These are phyloP conservation scores for Cryptomeria japonica DNA, from an alignment of 75 land plant genomes.

Conservation along the genomic window DNA sequence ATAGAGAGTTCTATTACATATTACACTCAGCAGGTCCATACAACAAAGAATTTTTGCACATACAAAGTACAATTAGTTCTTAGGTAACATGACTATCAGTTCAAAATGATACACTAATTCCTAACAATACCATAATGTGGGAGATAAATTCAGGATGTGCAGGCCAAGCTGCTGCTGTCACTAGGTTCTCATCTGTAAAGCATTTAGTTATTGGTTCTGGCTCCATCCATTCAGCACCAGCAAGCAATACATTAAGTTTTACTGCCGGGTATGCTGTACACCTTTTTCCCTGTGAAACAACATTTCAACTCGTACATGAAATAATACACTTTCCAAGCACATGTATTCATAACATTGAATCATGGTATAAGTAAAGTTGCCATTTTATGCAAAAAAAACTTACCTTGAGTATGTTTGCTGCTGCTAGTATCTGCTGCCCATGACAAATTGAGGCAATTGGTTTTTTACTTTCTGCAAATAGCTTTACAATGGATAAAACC, in stretches of 20 bases:
- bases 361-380: too few species aligned
- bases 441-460: conserved; percentile 98
- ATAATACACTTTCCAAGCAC: neutral
- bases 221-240: conserved; percentile 87
- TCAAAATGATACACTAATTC: conserved; percentile 58
- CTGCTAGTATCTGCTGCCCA: conserved; percentile 95
- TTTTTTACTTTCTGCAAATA: conserved; percentile 63
- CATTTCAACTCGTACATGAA: neutral
- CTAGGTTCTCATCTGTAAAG: conserved; percentile 89
- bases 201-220: conserved; percentile 87
- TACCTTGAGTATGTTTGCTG: conserved; percentile 95
- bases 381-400: too few species aligned
- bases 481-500: conserved; percentile 67
- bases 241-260: conserved; percentile 74
- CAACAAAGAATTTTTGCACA: neutral
- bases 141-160: conserved; percentile 95
- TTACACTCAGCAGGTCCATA: neutral
- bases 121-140: conserved; percentile 75
- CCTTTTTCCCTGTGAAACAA: conserved; percentile 67
- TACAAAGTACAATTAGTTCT: neutral
- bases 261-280: conserved; percentile 98
- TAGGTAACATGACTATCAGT: too few species aligned
- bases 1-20: neutral
- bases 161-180: conserved; percentile 99
- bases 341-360: neutral